Conservation (phyloP, 352 stramenopile genomes). For the Pythium periplocum region DNA sequence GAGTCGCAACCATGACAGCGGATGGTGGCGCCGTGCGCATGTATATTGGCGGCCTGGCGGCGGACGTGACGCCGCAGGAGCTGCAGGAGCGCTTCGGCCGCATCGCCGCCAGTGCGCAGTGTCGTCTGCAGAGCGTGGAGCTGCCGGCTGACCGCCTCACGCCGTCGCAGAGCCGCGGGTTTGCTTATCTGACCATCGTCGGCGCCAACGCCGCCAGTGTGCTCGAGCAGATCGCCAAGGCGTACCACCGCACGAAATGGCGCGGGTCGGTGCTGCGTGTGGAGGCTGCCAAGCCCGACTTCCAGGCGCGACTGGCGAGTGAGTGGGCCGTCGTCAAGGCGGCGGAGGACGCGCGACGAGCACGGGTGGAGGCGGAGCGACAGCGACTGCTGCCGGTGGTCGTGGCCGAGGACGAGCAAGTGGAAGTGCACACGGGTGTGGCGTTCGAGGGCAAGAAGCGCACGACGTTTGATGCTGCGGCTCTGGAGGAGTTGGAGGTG, state of each 20-base stretch:
- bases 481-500: slow-evolving; percentile 11
- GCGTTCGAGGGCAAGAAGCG: slow-evolving; percentile 21
- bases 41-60: slow-evolving; percentile 57
- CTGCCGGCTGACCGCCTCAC: slow-evolving; percentile 22
- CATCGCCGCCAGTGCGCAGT: slow-evolving; percentile 23
- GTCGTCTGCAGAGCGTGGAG: slow-evolving; percentile 34
- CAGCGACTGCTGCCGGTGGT: background rate
- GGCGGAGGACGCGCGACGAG: slow-evolving; percentile 6
- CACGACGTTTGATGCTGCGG: slow-evolving; percentile 13
- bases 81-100: slow-evolving; percentile 61
- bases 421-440: slow-evolving; percentile 18
- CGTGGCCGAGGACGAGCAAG: background rate
- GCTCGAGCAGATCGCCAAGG: slow-evolving; percentile 44
- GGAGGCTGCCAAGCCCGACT: slow-evolving; percentile 51
- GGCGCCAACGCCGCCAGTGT: slow-evolving; percentile 24
- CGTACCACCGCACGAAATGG: slow-evolving; percentile 76
- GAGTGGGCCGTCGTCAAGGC: slow-evolving; percentile 29
- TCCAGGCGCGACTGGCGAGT: slow-evolving; percentile 26
- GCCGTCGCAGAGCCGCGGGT: slow-evolving; percentile 26
- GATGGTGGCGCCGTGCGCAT: slow-evolving; percentile 27
- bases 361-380: background rate
- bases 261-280: slow-evolving; percentile 50
- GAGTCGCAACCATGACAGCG: slow-evolving; percentile 2
- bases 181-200: slow-evolving; percentile 53
- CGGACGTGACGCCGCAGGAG: slow-evolving; percentile 37